Evolutionary conservation across 495 filamentous ascomycete species (phyloP), one percentile per base, ranked within the genome.

Genomic region (Chaetomium tenue): DNA sequence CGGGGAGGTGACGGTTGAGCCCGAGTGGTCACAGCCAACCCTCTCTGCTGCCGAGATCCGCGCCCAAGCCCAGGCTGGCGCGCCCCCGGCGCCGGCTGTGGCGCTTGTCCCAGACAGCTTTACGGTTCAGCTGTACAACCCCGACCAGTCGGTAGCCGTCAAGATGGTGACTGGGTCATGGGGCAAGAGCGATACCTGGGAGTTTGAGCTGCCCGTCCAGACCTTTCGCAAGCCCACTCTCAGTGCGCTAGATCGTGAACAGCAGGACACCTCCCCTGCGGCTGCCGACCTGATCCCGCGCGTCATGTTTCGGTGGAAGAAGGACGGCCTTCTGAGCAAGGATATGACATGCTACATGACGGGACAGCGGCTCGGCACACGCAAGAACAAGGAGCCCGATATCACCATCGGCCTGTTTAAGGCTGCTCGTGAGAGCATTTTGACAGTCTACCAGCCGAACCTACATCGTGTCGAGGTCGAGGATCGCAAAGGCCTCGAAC

Each of bases 371-470:
- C 83, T 88, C 0, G 83, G 87, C 30, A 86, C 87, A 30, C 83
- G 85, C 70, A 92, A 90, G 78, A 87, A 82, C 74, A 89, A 88
- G 69, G 95, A 98, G 75, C 93, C 94, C 11, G 94, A 98, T 76
- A 97, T 98, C 66, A 92, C 91, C 6, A 81, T 98, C 20, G 91
- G 90, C 0, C 80, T 98, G 61, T 97, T 93, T 79, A 85, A 84
- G 63, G 72, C 76, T 23, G 72, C 71, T 9, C 71, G 70, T 16
- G 82, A 85, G 42, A 74, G 67, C 46, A 64, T 66, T 33, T 71
- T 98, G 37, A 95, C 93, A 16, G 78, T 98, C 47, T 97, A 97
- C 77, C 89, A 98, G 77, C 89, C 93, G 20, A 97, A 98, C 71
- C 79, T 98, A 30, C 87, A 88, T 52, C 82, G 94, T 1, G 89